These are phyloP conservation scores for Microbotryum lychnidis-dioicae DNA, from an alignment of 1,284 basidiomycete species.

Conservation along the genomic window DNA sequence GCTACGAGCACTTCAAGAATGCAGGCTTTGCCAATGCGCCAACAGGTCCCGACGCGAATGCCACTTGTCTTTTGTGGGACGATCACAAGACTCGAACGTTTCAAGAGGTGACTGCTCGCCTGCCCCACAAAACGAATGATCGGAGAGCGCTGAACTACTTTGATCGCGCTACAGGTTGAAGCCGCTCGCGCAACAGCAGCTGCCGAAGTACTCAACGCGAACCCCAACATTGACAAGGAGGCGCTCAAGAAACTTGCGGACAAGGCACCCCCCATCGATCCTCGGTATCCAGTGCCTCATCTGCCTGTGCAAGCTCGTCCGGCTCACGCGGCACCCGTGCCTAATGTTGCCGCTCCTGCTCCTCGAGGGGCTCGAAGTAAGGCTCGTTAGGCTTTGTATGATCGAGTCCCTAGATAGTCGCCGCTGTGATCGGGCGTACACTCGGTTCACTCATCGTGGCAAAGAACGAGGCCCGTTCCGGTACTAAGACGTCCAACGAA, in stretches of 20 bases:
- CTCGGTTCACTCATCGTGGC: too few relatives aligned
- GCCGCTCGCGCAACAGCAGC: conserved; percentile 25
- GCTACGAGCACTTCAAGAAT: conserved; percentile 30
- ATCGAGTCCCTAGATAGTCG: too few relatives aligned
- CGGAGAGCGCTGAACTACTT: too few relatives aligned
- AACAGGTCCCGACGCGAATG: neutral
- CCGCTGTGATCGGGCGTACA: too few relatives aligned
- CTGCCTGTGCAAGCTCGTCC: too few relatives aligned
- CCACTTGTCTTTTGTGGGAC: conserved; percentile 28
- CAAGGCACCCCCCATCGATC: conserved; percentile 2
- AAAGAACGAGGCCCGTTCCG: too few relatives aligned
- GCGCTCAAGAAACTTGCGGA: conserved; percentile 24
- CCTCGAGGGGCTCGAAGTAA: too few relatives aligned
- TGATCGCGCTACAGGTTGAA: conserved; percentile 15
- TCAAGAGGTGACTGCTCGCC: conserved; percentile 9
- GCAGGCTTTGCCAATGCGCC: conserved; percentile 12
- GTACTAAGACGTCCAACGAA: too few relatives aligned
- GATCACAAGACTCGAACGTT: conserved; percentile 14
- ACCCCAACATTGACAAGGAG: conserved; percentile 14
- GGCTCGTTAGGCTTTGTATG: too few relatives aligned
- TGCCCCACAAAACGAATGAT: neutral
- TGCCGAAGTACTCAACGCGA: conserved; percentile 6
- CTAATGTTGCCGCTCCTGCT: too few relatives aligned
- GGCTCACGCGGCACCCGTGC: too few relatives aligned
- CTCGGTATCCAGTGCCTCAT: neutral